Base-by-base conservation (phyloP, 139 green algal species). In the Zygnema cylindricum region DNA sequence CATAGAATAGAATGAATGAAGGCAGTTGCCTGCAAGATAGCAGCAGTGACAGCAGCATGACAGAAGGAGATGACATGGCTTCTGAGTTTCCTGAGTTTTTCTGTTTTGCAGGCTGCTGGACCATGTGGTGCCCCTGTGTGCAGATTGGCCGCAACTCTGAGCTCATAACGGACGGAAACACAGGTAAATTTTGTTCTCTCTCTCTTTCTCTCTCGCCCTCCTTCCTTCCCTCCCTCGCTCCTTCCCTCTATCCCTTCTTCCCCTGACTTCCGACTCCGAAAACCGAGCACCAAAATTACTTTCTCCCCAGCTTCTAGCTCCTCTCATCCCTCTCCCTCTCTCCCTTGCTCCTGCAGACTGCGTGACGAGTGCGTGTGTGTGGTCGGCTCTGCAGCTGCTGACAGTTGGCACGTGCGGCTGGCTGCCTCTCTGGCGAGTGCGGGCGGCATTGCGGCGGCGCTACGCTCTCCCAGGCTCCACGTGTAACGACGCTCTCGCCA, bases 121-220 rank as follows among this genome's bases (percentile, higher is more conserved):
- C 69, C 35, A 71, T 73, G 43, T 88, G 69, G 63, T 82, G 69
- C 36, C 83, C 83, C 32, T 88, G 83, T 39, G 35, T 88, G n/a
- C 79, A 83, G 69, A 11, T 88, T 32, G 83, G 83, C 32, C 30
- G 83, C 40, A 88, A 82, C 55, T 57, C 38, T 0, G 55, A 88
- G 32, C 81, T 88, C 32, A 76, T 84, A 0, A 82, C 69, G 1
- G 83, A 88, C 21, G 83, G 83, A 23, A 79, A 78, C 30, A 87
- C 81, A 79, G 81, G 81, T 87, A 3, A 40, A 16, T 57, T 63
- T 63, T 63, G 7, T 16, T 63, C 49, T 63, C 49, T 7, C 49
- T 25, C 49, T 25, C 7, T 7, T 25, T 63, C 49, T 63, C 7
- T 63, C 49, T 16, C 49, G 49, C 49, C 49, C 49, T 63, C 49